Percentiles rank a stretch among this genome's conserved stretches.
Evolutionary conservation across 2,329 filamentous ascomycete genomes (phyloP).

Genomic region (Hypomyces perniciosus): DNA sequence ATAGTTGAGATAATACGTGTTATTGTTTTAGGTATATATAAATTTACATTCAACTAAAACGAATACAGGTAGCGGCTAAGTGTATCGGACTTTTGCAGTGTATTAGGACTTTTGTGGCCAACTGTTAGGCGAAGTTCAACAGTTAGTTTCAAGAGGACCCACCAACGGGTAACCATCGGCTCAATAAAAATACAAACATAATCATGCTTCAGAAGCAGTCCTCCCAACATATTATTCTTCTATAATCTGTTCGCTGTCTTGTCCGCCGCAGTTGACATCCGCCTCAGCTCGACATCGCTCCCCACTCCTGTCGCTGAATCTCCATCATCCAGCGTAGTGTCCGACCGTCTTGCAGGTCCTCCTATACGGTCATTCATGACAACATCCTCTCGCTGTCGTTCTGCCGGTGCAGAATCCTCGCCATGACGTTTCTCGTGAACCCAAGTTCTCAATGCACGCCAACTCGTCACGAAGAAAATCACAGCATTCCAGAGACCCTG

Average conservation of each 20-base stretch:
- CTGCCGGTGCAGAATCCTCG: background rate
- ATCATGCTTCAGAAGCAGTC: slow-evolving; percentile 17
- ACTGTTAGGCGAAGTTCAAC: no score
- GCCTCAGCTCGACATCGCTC: slow-evolving; percentile 30
- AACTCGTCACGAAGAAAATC: slow-evolving; percentile 67
- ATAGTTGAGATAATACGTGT: no score
- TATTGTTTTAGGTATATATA: no score
- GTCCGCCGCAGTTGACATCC: slow-evolving; percentile 20
- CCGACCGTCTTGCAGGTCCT: slow-evolving; percentile 11
- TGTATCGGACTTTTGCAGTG: no score
- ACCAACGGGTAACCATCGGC: no score
- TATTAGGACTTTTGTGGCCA: no score
- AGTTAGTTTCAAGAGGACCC: no score
- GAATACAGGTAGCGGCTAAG: no score
- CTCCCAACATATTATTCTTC: no score
- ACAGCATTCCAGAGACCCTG: slow-evolving; percentile 78
- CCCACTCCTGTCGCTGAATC: slow-evolving; percentile 24
- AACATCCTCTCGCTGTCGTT: background rate
- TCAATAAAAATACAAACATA: background rate
- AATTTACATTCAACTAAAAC: no score
- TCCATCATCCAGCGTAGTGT: slow-evolving; percentile 22
- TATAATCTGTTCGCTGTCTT: slow-evolving; percentile 17
- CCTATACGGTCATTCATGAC: slow-evolving; percentile 8
- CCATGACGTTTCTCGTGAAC: slow-evolving; percentile 1
- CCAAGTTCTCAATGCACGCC: slow-evolving; percentile 23